Evolutionary conservation across 768 basidiomycete species (phyloP), one percentile per base, ranked within the genome.

Genomic region (Pleurotus giganteus): DNA sequence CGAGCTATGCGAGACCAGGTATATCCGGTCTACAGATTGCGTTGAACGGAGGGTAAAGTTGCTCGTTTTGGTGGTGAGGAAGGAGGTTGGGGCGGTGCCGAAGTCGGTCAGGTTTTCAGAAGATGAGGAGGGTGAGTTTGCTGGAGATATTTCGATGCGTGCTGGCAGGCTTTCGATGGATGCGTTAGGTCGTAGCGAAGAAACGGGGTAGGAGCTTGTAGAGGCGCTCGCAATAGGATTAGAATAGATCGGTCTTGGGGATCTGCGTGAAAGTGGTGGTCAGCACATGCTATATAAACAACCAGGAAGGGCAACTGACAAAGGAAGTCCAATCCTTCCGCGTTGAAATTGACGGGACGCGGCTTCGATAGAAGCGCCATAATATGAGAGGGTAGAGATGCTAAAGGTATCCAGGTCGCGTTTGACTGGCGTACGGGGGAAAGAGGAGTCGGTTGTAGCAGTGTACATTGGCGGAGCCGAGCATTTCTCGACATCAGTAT

Each of bases 341-440:
- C 34, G n/a, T 4, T 15, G 34, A 17, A 31, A 29, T 4, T 5
- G 8, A 17, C 27, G 26, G 17, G 47, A 27, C 29, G 12, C n/a
- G 8, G 47, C 46, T 1, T 50, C 49, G 29, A 50, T 28, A 23
- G 49, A 29, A 34, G 31, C 32, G 9, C 49, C 49, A 23, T 50
- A 50, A 31, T 50, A 50, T n/a, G 49, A 50, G 11, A 50, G 31
- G 11, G 47, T 50, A 15, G 49, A 50, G 29, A 50, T 50, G 21
- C 49, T 50, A 21, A 50, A 50, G 15, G 49, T 34, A 15, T 50
- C 49, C 2, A n/a, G 31, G 23, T 50, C 49, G 6, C 49, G 49
- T 23, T 50, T 50, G 17, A 36, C 34, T 26, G 49, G 49, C 5
- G 49, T 50, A 19, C 49, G 49, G 2, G 49, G 49, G 49, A 50